These are phyloP conservation scores for Thymus mandschuricus DNA, from an alignment of 257 asterid species.

Conservation along the genomic window DNA sequence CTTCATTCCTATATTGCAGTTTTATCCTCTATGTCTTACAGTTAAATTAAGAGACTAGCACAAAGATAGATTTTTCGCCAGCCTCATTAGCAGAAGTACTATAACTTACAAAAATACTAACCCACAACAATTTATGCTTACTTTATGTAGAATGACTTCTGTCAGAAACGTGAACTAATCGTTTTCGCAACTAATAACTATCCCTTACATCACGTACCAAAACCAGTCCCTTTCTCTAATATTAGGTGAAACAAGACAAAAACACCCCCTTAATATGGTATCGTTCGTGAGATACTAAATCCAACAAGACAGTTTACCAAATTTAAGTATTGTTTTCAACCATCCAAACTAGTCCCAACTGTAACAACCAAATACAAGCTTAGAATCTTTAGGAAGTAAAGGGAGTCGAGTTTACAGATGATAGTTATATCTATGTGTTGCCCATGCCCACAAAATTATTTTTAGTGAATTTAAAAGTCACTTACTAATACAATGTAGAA, in stretches of 20 bases:
- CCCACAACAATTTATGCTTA: neutral
- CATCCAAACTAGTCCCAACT: neutral
- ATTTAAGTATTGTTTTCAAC: neutral
- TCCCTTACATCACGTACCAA: neutral
- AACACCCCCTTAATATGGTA: neutral
- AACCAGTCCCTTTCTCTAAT: neutral
- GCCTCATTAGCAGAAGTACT: too few relatives aligned
- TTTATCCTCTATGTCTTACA: neutral
- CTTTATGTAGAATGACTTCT: neutral
- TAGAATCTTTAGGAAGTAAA: conserved; percentile 1
- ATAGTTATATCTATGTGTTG: neutral
- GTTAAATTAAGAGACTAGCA: neutral
- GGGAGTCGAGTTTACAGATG: neutral
- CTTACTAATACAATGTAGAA: conserved; percentile 28
- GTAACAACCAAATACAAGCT: conserved; percentile 3
- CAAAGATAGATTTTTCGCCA: too few relatives aligned
- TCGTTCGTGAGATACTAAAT: neutral
- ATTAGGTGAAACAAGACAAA: neutral
- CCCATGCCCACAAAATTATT: conserved; percentile 27
- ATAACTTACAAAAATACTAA: neutral
- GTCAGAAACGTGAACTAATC: neutral
- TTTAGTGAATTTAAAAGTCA: conserved; percentile 10
- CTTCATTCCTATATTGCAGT: neutral
- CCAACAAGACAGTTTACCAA: neutral
- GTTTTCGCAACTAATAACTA: neutral